Base-by-base conservation (phyloP, 2,329 filamentous ascomycete genomes). In the Aspergillus sp. region DNA sequence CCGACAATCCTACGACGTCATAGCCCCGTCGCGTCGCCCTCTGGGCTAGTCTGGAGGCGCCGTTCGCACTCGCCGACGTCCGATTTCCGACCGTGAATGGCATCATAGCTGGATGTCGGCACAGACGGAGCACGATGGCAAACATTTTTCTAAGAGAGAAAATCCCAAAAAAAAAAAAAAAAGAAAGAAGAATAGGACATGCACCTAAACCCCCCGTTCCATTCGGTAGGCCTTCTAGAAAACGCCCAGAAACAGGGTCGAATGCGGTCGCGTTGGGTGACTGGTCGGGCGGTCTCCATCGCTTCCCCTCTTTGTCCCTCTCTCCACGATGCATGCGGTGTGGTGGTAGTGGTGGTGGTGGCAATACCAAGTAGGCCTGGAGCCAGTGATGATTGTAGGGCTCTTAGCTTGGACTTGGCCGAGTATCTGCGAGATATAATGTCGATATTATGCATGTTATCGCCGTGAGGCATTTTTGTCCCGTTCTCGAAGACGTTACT, bases 161-260 rank as follows among this genome's bases (percentile, higher is more conserved):
- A 22, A 22, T n/a, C n/a, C n/a, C n/a, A 7, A 22, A 22, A 22
- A 22, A 7, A 22, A 22, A 22, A 22, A 22, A 7, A 22, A 22
- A 22, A 22, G 22, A 22, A 22, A 22, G 22, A 22, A 22, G 7
- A 4, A 7, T 22, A 22, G 22, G 22, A 4, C 22, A 52, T 48
- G 50, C 50, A 48, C 45, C 50, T 44, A 52, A 47, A 20, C 20
- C 45, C 45, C 45, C 38, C 22, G 58, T 58, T 54, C 60, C 60
- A 59, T 49, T 54, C 51, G 53, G 53, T 46, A 52, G 60, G 52
- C 44, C 59, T 70, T 70, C 67, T 68, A 69, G 67, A 70, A 70
- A 58, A 65, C 61, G 49, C 65, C 65, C 56, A 65, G 66, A 69
- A 69, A 69, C 57, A 59, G 54, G 50, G 50, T 54, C 51, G 50